These are phyloP conservation scores for Phialophora macrospora DNA, from an alignment of 2,329 filamentous ascomycete genomes.

Conservation along the genomic window DNA sequence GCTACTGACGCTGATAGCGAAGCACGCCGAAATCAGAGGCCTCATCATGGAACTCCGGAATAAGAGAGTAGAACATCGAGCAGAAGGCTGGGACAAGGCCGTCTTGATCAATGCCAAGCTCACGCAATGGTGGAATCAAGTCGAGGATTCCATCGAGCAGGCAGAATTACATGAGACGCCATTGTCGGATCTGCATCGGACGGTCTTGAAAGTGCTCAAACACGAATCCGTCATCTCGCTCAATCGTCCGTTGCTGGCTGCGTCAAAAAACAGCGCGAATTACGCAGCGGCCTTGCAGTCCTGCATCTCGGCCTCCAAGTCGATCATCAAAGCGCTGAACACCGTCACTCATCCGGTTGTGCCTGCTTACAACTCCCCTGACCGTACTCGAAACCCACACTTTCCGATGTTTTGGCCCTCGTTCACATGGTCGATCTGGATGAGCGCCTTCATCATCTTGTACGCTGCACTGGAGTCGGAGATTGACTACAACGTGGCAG, in stretches of 20 bases:
- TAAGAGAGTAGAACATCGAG: slow-evolving; percentile 55
- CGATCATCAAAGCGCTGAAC: slow-evolving; percentile 53
- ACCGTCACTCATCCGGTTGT: slow-evolving; percentile 35
- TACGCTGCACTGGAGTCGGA: slow-evolving; percentile 57
- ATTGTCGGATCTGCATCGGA: slow-evolving; percentile 47
- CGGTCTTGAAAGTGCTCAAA: slow-evolving; percentile 53
- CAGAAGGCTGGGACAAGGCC: slow-evolving; percentile 51
- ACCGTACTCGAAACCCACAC: neutral
- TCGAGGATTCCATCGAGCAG: slow-evolving; percentile 56
- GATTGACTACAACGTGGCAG: slow-evolving; percentile 46
- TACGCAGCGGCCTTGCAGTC: slow-evolving; percentile 58
- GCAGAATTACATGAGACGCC: slow-evolving; percentile 38
- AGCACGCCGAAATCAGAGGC: slow-evolving; percentile 57
- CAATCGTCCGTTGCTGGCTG: slow-evolving; percentile 57
- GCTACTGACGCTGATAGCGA: slow-evolving; percentile 51
- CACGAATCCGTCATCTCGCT: slow-evolving; percentile 59
- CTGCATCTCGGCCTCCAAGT: slow-evolving; percentile 58
- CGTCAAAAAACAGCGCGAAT: slow-evolving; percentile 50
- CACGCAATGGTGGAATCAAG: slow-evolving; percentile 60
- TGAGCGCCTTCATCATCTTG: slow-evolving; percentile 58
- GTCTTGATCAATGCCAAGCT: slow-evolving; percentile 57
- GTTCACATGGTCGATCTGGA: slow-evolving; percentile 61
- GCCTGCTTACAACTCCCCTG: neutral
- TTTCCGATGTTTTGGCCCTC: slow-evolving; percentile 56
- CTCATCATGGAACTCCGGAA: slow-evolving; percentile 60